Evolutionary conservation across 371 early-diverging fungal genomes (phyloP).

Genomic region (Lichtheimia hyalospora): DNA sequence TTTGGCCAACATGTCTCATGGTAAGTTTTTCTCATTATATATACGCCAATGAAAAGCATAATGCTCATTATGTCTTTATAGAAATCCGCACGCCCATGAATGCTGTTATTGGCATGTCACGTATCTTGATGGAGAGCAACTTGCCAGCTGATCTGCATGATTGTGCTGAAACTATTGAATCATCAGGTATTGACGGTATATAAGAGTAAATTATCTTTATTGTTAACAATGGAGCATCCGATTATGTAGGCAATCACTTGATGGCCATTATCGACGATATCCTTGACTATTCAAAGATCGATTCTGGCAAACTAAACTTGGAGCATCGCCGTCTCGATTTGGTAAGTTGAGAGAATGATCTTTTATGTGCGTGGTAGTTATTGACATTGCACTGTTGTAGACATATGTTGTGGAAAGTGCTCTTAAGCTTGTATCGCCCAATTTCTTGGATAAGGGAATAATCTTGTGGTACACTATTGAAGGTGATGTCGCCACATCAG

Average conservation of each 20-base stretch:
- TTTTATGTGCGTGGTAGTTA: neutral
- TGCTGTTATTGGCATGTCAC: slow-evolving; percentile 50
- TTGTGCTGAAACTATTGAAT: slow-evolving; percentile 44
- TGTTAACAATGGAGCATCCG: neutral
- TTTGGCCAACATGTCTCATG: slow-evolving; percentile 51
- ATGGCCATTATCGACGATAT: slow-evolving; percentile 59
- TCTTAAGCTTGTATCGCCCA: slow-evolving; percentile 34
- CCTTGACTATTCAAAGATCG: slow-evolving; percentile 60
- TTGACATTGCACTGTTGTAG: neutral
- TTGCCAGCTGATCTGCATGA: slow-evolving; percentile 40
- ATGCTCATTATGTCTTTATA: neutral
- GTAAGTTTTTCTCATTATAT: slow-evolving; percentile 11
- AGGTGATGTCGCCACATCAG: slow-evolving; percentile 20
- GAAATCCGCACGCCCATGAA: slow-evolving; percentile 51
- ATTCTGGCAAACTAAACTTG: slow-evolving; percentile 51
- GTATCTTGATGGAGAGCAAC: slow-evolving; percentile 42
- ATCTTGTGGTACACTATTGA: slow-evolving; percentile 21
- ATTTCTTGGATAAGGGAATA: slow-evolving; percentile 24
- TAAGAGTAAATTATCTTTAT: neutral
- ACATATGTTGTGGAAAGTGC: slow-evolving; percentile 44
- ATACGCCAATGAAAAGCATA: neutral
- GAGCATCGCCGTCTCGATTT: slow-evolving; percentile 39
- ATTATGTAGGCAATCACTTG: slow-evolving; percentile 30
- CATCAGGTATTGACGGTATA: slow-evolving; percentile 21
- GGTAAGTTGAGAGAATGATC: slow-evolving; percentile 7